Base-by-base conservation (phyloP, 768 basidiomycete genomes). In the Tulasnella sp. region DNA sequence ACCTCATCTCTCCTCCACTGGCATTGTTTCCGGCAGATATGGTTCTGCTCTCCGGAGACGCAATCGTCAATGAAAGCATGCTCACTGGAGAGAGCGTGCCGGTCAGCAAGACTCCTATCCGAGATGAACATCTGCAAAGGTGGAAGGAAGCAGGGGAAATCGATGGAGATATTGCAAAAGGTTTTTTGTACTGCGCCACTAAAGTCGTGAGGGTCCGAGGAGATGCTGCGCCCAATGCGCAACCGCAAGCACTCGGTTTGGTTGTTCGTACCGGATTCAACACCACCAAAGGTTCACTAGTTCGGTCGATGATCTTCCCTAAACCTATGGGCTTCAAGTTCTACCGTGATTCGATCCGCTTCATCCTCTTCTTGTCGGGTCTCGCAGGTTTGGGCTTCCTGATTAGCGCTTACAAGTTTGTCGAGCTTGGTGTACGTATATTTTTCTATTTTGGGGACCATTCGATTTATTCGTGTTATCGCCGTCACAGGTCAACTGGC, bases 261-360 rank as follows among this genome's bases (percentile, higher is more conserved):
- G 90, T 98, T 6, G 83, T 83, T 27, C 75, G 92, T 37, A 96
- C 91, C 52, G 92, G 88, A 1, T 98, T 98, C 71, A 90, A 87
- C 67, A 99, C 96, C 1, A 99, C 96, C 4, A 98, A 98, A 70
- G 96, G 96, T 15, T 86, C 94, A 0, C 73, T 99, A 21, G 81
- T 98, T 21, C 78, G 96, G 21, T 97, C 94, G 0, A 99, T 99
- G 94, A 74, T 99, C 14, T 99, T 93, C 72, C 96, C 96, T 0
- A 97, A 96, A 66, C 93, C 94, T 0, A 92, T 96, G 61, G 94
- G 92, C 0, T 99, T 99, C 80, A 96, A 96, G 68, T 98, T 99
- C 71, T 98, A 98, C 71, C 82, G 84, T 31, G 89, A 92, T 69
- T 89, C 88, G 1, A 81, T 87, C 29, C 74, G 84, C 60, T 99